Conservation (phyloP, 768 basidiomycete genomes). For the Xanthoconium purpureum region DNA sequence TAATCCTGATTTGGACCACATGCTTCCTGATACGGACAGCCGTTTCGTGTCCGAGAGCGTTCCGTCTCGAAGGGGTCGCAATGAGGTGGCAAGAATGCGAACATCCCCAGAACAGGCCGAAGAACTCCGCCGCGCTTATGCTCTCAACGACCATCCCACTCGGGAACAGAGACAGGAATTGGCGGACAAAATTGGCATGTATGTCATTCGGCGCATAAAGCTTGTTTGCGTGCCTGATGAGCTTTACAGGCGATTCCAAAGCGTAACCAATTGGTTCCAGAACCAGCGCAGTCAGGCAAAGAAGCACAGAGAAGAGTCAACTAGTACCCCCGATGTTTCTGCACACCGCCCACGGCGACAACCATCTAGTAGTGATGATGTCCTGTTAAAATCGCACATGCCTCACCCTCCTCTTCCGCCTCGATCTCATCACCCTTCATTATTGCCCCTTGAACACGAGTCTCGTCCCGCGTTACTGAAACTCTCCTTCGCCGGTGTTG, state of each 20-base stretch:
- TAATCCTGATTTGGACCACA: slow-evolving; percentile 47
- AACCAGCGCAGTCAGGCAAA: slow-evolving; percentile 78
- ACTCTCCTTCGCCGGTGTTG: slow-evolving; percentile 11
- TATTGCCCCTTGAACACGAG: slow-evolving; percentile 24
- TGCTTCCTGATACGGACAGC: slow-evolving; percentile 48
- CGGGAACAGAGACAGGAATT: slow-evolving; percentile 64
- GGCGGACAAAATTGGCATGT: slow-evolving; percentile 74
- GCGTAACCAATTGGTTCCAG: slow-evolving; percentile 85
- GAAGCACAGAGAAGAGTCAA: slow-evolving; percentile 59
- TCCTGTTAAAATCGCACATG: slow-evolving; percentile 6
- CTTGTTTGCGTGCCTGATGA: slow-evolving; percentile 22
- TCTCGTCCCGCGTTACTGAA: slow-evolving; percentile 12
- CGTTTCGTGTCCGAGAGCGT: slow-evolving; percentile 52
- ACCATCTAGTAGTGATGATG: slow-evolving; percentile 10
- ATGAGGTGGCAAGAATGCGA: slow-evolving; percentile 47
- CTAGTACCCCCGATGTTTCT: slow-evolving; percentile 23
- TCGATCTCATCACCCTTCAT: slow-evolving; percentile 31
- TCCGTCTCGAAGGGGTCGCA: slow-evolving; percentile 31
- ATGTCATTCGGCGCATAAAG: slow-evolving; percentile 34
- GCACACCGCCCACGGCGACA: slow-evolving; percentile 11
- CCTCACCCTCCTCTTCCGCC: slow-evolving; percentile 20
- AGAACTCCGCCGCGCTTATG: slow-evolving; percentile 65
- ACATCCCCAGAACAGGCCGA: slow-evolving; percentile 65
- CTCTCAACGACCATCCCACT: slow-evolving; percentile 61
- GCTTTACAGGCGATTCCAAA: slow-evolving; percentile 66